Evolutionary conservation across 2,329 filamentous ascomycete species (phyloP).

Genomic region (Alternaria viburni): DNA sequence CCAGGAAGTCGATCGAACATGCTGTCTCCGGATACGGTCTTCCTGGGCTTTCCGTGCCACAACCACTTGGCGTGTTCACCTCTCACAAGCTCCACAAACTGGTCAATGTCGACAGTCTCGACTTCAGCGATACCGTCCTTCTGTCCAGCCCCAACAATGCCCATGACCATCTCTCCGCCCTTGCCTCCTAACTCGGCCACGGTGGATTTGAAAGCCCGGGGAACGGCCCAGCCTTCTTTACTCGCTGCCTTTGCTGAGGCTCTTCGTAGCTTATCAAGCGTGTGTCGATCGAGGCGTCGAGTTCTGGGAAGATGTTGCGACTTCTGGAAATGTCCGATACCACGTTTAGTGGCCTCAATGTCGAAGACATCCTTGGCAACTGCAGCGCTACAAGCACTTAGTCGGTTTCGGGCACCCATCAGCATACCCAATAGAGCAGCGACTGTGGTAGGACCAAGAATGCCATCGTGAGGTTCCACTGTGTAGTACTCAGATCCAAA

Average conservation of each 20-base stretch:
- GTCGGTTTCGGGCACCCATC: constrained; percentile 86
- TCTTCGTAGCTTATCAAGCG: constrained; percentile 78
- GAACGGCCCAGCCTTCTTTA: constrained; percentile 89
- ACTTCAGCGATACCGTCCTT: constrained; percentile 91
- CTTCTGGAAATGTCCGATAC: constrained; percentile 89
- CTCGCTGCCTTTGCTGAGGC: constrained; percentile 89
- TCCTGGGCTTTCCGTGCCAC: constrained; percentile 88
- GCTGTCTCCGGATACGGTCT: constrained; percentile 52
- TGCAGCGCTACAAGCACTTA: constrained; percentile 83
- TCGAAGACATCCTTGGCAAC: constrained; percentile 94
- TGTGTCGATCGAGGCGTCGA: constrained; percentile 80
- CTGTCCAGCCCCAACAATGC: constrained; percentile 83
- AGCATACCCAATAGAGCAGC: constrained; percentile 85
- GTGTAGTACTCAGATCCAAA: constrained; percentile 92
- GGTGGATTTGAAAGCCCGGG: constrained; percentile 91
- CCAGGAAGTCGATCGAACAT: constrained; percentile 49
- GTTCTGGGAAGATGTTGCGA: constrained; percentile 80
- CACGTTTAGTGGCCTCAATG: constrained; percentile 78
- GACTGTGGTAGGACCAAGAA: constrained; percentile 89
- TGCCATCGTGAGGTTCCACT: constrained; percentile 89
- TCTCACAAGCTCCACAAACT: constrained; percentile 76
- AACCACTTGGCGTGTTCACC: constrained; percentile 91
- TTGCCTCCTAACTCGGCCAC: constrained; percentile 93
- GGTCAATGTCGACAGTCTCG: constrained; percentile 88
- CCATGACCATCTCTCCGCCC: constrained; percentile 91